phyloP scores from a whole-genome alignment of 345 rosid species.

The Eucalyptus polybractea region DNA sequence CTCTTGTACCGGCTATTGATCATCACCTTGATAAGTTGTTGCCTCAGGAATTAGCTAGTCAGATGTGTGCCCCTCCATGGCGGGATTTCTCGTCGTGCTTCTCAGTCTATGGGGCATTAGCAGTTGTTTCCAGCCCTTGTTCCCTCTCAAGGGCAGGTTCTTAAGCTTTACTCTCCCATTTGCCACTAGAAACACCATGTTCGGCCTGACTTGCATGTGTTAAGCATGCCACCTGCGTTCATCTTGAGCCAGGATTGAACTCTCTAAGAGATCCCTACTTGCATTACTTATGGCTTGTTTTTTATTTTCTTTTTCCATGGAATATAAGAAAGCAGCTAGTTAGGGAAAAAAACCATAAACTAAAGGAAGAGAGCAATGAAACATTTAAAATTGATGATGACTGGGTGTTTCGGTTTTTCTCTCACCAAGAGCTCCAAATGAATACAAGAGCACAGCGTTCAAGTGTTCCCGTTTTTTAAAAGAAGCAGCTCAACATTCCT shows the following conservation, averaged over 20 bases:
- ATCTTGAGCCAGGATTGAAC: neutral
- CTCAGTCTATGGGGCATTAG: neutral
- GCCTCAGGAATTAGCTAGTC: neutral
- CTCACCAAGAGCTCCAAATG: neutral
- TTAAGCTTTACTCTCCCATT: neutral
- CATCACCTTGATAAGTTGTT: neutral
- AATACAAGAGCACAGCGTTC: neutral
- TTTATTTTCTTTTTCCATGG: rapidly evolving
- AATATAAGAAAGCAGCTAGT: neutral
- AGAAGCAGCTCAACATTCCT: neutral
- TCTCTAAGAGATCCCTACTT: neutral
- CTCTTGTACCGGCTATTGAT: neutral
- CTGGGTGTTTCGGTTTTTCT: neutral
- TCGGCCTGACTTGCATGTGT: neutral
- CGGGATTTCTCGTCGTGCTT: neutral
- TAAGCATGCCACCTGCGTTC: neutral
- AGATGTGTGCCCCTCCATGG: neutral
- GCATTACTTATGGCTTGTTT: neutral
- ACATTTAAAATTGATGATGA: neutral
- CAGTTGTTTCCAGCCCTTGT: neutral
- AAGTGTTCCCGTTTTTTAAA: neutral
- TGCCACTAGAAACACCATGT: neutral
- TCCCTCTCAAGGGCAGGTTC: neutral
- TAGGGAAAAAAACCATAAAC: neutral
- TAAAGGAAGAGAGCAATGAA: neutral